Base-by-base conservation (phyloP, 345 rosid genomes). In the Eucalyptus victrix region DNA sequence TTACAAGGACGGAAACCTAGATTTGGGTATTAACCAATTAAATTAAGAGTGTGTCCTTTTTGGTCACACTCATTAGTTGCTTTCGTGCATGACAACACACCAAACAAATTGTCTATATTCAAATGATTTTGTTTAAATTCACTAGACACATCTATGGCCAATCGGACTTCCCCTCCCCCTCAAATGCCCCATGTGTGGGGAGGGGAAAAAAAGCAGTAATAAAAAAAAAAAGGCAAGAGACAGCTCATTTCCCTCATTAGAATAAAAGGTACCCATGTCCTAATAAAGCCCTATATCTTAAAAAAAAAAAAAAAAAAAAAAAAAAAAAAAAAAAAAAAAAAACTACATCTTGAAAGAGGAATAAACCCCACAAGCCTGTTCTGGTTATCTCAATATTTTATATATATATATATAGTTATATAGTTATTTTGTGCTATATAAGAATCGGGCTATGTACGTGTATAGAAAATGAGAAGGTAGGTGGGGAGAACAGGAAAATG, bases 1-100 rank as follows among this genome's bases (percentile, higher is more conserved):
- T 91, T 94, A 89, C 90, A 90, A 81, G 87, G 87, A 87, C 88
- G 87, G 93, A 91, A 92, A 56, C 89, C 92, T 90, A 90, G 90
- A 90, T 53, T 91, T 86, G 89, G 93, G 91, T 92, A 91, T 92
- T 91, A 92, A 45, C 88, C 89, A 92, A 90, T 62, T 72, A 34
- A 72, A 72, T 34, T 72, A 72, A 72, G 81, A 72, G 44, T 19
- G 24, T 89, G 94, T 88, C 93, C 56, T 91, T 90, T 90, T 88
- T 87, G 89, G 92, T 90, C 95, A 91, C 90, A 65, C 89, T 72
- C 92, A 90, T 87, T 80, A 88, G 94, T 87, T 92, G 92, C 92
- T 87, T 90, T 90, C 94, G 93, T 93, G 93, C 93, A 92, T 16
- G 81, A 72, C 81, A 90, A 93, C 89, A 95, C 93, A 88, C 90